Base-by-base conservation (phyloP, 2,329 filamentous ascomycete species). In the Epichloe sp. region DNA sequence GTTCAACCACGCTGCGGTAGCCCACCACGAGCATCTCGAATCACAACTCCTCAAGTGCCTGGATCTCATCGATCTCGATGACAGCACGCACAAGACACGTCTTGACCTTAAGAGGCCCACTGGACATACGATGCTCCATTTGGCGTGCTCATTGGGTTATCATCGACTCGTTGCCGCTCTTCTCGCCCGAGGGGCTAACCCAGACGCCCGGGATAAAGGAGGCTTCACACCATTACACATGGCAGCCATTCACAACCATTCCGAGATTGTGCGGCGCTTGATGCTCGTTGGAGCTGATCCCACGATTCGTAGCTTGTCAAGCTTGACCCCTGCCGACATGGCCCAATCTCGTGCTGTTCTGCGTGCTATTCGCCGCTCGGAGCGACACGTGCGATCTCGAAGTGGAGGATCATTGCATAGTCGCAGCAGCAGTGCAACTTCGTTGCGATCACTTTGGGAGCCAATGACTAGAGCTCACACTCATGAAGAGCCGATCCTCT, bases 141-240 rank as follows among this genome's bases (percentile, higher is more conserved):
- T 90, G 55, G 86, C 86, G 2, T 86, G 82, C 58, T 85, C 85
- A 8, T 70, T 90, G 12, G 87, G 87, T 5, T 77, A 88, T 57
- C 78, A 83, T 55, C 79, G 85, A 45, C 84, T 94, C 56, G 86
- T 86, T 47, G 85, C 85, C 12, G 86, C 83, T 34, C 74, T 94
- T 26, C 71, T 94, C 19, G 85, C 83, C 10, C 78, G 86, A 56
- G 86, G 87, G n/a, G 87, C 86, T 19, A 84, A 85, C 60, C 80
- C 84, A 1, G 82, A 91, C 59, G 71, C 82, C 38, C 78, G 81
- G 51, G 88, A 95, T 63, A 84, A 82, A 55, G 84, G 85, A 47
- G 88, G 88, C 21, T 91, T 88, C 65, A 88, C 86, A 4, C 82
- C 88, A 14, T 76, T 94, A 70, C 87, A 94, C 65, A 78, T 91